A percentile compares a stretch with the other conserved stretches of the same genome.
These are phyloP conservation scores for Sugiyamaella xylanicola DNA, from an alignment of 1,139 yeast species.

Conservation along the genomic window DNA sequence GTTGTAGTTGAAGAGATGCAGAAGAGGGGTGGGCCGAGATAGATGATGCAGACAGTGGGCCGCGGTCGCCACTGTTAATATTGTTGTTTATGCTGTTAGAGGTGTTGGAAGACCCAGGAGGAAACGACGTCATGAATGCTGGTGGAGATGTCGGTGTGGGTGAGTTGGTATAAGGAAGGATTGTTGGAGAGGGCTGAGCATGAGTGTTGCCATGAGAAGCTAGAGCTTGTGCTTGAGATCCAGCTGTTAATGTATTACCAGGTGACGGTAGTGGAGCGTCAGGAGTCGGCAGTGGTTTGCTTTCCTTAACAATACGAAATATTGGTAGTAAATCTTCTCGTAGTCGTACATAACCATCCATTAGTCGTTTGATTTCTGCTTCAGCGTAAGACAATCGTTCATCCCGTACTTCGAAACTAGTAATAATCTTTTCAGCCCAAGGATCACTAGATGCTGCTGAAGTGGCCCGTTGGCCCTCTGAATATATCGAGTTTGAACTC, in stretches of 20 bases:
- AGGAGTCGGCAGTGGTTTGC: slow-evolving; percentile 49
- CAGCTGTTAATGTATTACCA: not conserved
- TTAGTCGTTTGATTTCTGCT: slow-evolving; percentile 40
- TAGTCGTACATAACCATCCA: slow-evolving; percentile 40
- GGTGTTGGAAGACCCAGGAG: slow-evolving; percentile 5
- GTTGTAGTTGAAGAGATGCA: slow-evolving; percentile 2
- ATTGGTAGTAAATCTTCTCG: slow-evolving; percentile 47
- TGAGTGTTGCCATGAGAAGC: not conserved
- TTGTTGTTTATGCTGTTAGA: not conserved
- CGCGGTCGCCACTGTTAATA: slow-evolving; percentile 2
- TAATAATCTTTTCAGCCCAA: slow-evolving; percentile 22
- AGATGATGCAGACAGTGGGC: slow-evolving; percentile 17
- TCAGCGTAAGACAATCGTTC: slow-evolving; percentile 43
- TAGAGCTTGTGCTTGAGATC: not conserved
- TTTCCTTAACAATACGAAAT: slow-evolving; percentile 45
- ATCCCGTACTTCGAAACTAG: slow-evolving; percentile 40
- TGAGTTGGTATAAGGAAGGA: slow-evolving; percentile 16
- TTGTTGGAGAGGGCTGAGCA: slow-evolving; percentile 19
- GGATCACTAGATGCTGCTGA: not conserved
- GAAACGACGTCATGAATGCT: slow-evolving; percentile 12
- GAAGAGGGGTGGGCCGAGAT: slow-evolving; percentile 9
- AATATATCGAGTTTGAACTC: not conserved
- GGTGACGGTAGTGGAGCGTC: slow-evolving; percentile 29
- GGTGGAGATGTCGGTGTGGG: slow-evolving; percentile 21
- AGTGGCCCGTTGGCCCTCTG: not conserved